Conservation (phyloP, 225 moss, liverwort and hornwort species). For the Marchantia polymorpha region DNA sequence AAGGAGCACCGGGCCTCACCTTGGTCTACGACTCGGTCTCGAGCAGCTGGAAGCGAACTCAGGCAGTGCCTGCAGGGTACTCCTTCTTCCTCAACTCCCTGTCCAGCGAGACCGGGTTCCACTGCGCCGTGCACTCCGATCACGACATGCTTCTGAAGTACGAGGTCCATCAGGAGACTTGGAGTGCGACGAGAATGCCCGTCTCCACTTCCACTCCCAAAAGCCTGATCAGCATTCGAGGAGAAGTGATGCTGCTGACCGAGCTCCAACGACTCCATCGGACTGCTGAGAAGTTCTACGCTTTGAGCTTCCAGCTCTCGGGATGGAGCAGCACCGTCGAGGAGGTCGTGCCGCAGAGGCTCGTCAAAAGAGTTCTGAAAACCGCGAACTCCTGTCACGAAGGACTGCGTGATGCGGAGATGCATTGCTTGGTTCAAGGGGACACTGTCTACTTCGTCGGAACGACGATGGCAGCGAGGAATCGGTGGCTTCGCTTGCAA, state of each 20-base stretch:
- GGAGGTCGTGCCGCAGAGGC: neutral
- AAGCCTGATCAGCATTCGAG: neutral
- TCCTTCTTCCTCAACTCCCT: constrained; percentile 9
- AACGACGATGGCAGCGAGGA: neutral
- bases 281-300: neutral
- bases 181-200: neutral
- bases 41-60: neutral
- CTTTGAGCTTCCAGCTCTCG: neutral
- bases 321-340: neutral
- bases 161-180: neutral
- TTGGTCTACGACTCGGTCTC: neutral
- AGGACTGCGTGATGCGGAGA: neutral
- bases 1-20: neutral
- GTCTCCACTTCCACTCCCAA: neutral
- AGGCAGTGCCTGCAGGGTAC: neutral
- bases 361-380: neutral
- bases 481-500: neutral
- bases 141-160: neutral
- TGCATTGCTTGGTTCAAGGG: neutral
- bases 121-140: neutral
- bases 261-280: neutral
- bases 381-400: neutral
- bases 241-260: neutral
- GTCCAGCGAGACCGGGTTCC: neutral
- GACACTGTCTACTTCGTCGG: constrained; percentile 1